Base-by-base conservation (phyloP, 129 eudicot genomes). In the Gnaphalium uliginosum region DNA sequence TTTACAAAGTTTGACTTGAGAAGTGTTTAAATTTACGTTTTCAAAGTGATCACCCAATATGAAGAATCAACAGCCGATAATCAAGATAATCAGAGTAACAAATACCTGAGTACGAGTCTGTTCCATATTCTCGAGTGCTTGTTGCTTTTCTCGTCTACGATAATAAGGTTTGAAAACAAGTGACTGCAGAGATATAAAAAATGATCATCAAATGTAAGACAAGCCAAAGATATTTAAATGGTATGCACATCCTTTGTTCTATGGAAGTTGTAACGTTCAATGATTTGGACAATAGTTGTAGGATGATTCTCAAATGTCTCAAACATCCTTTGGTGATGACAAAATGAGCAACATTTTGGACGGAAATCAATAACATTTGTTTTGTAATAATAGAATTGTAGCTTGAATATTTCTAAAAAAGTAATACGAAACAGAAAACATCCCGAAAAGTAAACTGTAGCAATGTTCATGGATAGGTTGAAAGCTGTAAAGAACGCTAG, bases 31-130 rank as follows among this genome's bases (percentile, higher is more conserved):
- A 21, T 22, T 7, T 57, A 19, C 10, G 13, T 21, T 57, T 54
- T 57, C 11, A 22, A 57, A 57, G 62, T n/a, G n/a, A 2, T 46
- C 14, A 46, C n/a, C 1, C 18, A 46, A 14, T 46, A 13, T 4
- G 18, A 46, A 13, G 53, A 46, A 46, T 46, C 18, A 46, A 4
- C 5, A 14, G 18, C 18, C 53, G 6, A 13, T 46, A 14, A 46
- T 2, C 53, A 46, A 46, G 14, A 46, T 11, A 46, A 46, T 11
- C 53, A 46, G 53, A 46, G 53, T 46, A 46, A 46, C 18, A 14
- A 35, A 18, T 94, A 95, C 99, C 99, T 95, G 96, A 76, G 78
- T 81, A 32, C 76, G 82, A 60, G 96, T 87, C 73, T 85, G 87
- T 53, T 82, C 96, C 83, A 84, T 82, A 74, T 84, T 87, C 86